Percentiles rank a stretch among this genome's conserved stretches.
Evolutionary conservation across 2,329 filamentous ascomycete genomes (phyloP).

Genomic region (Cercospora sojina): DNA sequence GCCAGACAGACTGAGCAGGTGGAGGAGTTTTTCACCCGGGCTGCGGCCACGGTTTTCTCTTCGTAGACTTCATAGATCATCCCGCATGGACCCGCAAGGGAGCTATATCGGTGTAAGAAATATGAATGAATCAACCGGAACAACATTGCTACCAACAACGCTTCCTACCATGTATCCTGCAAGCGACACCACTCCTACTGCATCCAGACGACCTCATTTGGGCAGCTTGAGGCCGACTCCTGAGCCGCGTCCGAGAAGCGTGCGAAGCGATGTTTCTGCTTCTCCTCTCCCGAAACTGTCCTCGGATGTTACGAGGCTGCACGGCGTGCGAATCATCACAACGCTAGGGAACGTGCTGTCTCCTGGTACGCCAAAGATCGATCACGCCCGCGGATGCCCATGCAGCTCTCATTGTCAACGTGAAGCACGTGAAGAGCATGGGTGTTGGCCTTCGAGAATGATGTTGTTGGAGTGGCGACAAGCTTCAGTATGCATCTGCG

Average conservation of each 20-base stretch:
- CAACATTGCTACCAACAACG: background rate
- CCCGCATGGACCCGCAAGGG: too few species aligned
- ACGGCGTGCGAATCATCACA: background rate
- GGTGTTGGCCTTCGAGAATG: background rate
- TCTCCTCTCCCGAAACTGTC: background rate
- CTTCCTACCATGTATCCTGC: background rate
- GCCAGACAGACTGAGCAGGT: too few species aligned
- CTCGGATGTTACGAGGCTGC: background rate
- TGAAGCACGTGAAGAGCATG: background rate
- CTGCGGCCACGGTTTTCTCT: too few species aligned
- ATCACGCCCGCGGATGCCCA: background rate
- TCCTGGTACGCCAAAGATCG: background rate
- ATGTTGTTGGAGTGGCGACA: background rate
- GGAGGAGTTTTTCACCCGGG: too few species aligned
- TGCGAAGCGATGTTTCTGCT: background rate
- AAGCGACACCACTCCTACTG: background rate
- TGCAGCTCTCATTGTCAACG: background rate
- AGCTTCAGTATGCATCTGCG: background rate
- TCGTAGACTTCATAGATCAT: too few species aligned
- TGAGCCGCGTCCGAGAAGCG: background rate
- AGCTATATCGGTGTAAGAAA: too few species aligned
- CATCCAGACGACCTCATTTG: background rate
- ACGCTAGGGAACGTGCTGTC: background rate
- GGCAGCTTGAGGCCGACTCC: background rate
- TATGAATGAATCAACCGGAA: too few species aligned